Evolutionary conservation across 371 early-diverging fungal species (phyloP), one percentile per base, ranked within the genome.

Genomic region (Lichtheimia hyalospora): DNA sequence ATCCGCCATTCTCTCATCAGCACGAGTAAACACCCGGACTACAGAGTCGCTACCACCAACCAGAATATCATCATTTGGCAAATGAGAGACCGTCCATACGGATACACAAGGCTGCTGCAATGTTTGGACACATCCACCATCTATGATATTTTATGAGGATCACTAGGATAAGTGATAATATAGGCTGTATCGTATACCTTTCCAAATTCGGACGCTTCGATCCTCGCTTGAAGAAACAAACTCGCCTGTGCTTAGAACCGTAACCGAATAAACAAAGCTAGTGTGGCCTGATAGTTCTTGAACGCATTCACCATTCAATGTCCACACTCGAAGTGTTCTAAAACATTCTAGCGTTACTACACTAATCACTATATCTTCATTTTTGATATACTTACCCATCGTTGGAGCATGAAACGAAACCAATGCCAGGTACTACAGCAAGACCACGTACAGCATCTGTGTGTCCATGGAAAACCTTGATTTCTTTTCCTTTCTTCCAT

Each of bases 221-320:
- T 99, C 99, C 79, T 99, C 99, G 39, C 97, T 96, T 25, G 92
- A 79, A 2, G 96, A 92, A 16, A 92, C 91, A 52, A 94, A 75
- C 56, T 94, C 91, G 23, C 93, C 95, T 1, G 85, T 83, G 40
- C 84, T 83, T 14, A 91, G 68, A 4, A 86, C 78, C 3, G 74
- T 69, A 5, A 97, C 70, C 1, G 93, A 81, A 70, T 99, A 99
- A 0, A 99, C 89, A 77, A 96, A 98, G 10, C 96, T 91, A 2
- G 93, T 91, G 68, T 99, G 99, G 0, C 94, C 96, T 49, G 81
- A 67, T 10, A 97, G 69, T 57, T 91, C 93, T 24, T 83, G 82
- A n/a, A 93, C 42, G 49, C 90, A 91, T 39, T 84, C 74, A 2
- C 95, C 96, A 46, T 79, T 73, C 41, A 88, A 60, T 5, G 79